Percentiles rank a stretch among this genome's conserved stretches.
Evolutionary conservation across 768 basidiomycete genomes (phyloP).

Genomic region (Suillus tomentosus): DNA sequence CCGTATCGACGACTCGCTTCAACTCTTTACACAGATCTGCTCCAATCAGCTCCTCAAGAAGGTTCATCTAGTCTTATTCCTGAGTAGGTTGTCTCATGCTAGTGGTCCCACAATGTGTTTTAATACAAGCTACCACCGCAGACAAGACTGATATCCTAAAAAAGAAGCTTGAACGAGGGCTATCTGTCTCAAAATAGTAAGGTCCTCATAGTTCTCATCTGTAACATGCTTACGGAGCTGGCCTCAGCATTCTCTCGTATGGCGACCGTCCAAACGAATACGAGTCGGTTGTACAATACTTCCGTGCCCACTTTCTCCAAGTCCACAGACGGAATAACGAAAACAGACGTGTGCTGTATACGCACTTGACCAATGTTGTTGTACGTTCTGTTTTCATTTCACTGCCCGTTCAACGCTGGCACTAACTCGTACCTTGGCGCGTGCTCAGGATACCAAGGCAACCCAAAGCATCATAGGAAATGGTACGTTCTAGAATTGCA

Average conservation of each 20-base stretch:
- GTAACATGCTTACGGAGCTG: slow-evolving; percentile 16
- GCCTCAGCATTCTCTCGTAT: slow-evolving; percentile 72
- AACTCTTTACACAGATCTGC: slow-evolving; percentile 84
- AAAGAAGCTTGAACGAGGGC: slow-evolving; percentile 68
- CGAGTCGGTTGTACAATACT: slow-evolving; percentile 81
- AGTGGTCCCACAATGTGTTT: background rate
- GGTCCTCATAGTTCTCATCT: slow-evolving; percentile 4
- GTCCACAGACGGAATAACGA: slow-evolving; percentile 78
- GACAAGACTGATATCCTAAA: slow-evolving; percentile 81
- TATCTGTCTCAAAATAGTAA: slow-evolving; percentile 80
- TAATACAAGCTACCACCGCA: slow-evolving; percentile 25
- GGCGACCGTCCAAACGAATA: slow-evolving; percentile 81
- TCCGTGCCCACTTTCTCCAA: slow-evolving; percentile 86
- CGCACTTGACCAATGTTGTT: slow-evolving; percentile 80
- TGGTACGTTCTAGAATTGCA: slow-evolving; percentile 44
- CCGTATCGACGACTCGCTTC: slow-evolving; percentile 85
- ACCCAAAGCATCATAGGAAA: slow-evolving; percentile 84
- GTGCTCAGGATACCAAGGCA: slow-evolving; percentile 71
- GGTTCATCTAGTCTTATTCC: slow-evolving; percentile 59
- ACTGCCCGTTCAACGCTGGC: background rate
- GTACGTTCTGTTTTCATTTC: slow-evolving; percentile 40
- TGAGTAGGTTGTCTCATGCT: slow-evolving; percentile 42
- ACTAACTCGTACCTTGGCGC: slow-evolving; percentile 13
- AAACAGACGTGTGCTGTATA: slow-evolving; percentile 77
- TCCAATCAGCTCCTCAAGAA: slow-evolving; percentile 78